phyloP scores from a whole-genome alignment of 2,329 filamentous ascomycete species.

The Xylariaceae sp. region DNA sequence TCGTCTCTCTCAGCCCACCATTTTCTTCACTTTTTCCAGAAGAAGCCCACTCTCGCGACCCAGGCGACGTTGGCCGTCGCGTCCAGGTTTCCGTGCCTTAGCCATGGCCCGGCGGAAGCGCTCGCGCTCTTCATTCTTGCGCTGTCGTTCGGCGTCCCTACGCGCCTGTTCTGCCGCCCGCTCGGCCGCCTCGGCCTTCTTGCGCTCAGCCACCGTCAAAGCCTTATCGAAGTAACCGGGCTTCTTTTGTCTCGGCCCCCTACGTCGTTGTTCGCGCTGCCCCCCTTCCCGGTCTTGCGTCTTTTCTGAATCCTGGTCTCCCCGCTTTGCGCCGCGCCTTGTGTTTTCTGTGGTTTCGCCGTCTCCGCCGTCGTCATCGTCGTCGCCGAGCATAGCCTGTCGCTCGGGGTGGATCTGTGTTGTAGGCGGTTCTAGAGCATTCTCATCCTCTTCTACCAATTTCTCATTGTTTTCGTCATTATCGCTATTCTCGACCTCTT shows the following conservation, averaged over 20 bases:
- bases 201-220: constrained; percentile 42
- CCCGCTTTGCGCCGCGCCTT: background rate
- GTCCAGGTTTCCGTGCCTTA: constrained; percentile 62
- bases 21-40: constrained; percentile 69
- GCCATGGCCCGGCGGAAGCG: constrained; percentile 63
- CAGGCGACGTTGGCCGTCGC: constrained; percentile 70
- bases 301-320: background rate
- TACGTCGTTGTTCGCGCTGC: background rate
- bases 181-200: constrained; percentile 18
- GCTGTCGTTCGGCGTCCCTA: constrained; percentile 58
- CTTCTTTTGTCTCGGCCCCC: constrained; percentile 19
- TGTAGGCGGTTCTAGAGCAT: constrained; percentile 14
- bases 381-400: constrained; percentile 36
- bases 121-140: constrained; percentile 59
- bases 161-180: constrained; percentile 39
- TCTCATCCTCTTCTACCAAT: background rate
- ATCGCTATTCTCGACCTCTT: background rate
- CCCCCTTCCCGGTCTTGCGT: background rate
- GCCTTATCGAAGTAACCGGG: constrained; percentile 64
- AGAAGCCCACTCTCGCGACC: constrained; percentile 75
- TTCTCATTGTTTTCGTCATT: constrained; percentile 1
- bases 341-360: background rate
- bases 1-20: constrained; percentile 48
- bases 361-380: constrained; percentile 8
- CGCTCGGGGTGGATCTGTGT: constrained; percentile 38